Conservation (phyloP, 305 asterid genomes). For the Fraxinus paxiana region DNA sequence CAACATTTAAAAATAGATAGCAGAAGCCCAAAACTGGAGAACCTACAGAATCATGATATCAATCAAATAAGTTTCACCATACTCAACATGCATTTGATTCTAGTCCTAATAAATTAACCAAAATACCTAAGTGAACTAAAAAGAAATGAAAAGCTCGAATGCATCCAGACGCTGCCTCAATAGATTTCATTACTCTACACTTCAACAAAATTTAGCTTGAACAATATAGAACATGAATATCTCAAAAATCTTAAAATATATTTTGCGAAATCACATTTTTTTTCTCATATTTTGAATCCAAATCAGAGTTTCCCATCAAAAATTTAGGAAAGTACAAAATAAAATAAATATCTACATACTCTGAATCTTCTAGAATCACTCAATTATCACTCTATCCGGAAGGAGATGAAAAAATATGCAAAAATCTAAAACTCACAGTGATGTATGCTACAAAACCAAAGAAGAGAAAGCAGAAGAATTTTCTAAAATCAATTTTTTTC, state of each 20-base stretch:
- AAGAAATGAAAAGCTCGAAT: neutral
- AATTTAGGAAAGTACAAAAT: neutral
- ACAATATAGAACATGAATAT: neutral
- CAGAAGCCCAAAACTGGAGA: slow-evolving; percentile 1
- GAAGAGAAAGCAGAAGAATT: neutral
- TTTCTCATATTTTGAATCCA: neutral
- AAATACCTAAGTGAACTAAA: neutral
- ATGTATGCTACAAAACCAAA: neutral
- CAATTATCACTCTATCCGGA: slow-evolving; percentile 9
- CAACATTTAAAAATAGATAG: neutral
- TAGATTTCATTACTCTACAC: neutral
- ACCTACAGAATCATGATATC: neutral
- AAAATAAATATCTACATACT: slow-evolving; percentile 17
- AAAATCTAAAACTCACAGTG: slow-evolving; percentile 1
- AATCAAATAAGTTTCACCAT: neutral
- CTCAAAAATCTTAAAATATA: slow-evolving; percentile 1
- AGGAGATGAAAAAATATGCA: neutral
- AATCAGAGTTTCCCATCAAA: slow-evolving; percentile 3
- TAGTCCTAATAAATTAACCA: neutral
- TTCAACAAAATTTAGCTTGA: neutral
- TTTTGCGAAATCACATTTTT: slow-evolving; percentile 8
- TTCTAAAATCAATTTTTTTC: neutral
- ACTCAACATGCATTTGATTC: neutral
- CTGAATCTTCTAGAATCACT: slow-evolving; percentile 6
- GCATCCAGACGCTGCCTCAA: neutral